Evolutionary conservation across 352 stramenopile genomes (phyloP).

Genomic region (Pythium scleroteichum): DNA sequence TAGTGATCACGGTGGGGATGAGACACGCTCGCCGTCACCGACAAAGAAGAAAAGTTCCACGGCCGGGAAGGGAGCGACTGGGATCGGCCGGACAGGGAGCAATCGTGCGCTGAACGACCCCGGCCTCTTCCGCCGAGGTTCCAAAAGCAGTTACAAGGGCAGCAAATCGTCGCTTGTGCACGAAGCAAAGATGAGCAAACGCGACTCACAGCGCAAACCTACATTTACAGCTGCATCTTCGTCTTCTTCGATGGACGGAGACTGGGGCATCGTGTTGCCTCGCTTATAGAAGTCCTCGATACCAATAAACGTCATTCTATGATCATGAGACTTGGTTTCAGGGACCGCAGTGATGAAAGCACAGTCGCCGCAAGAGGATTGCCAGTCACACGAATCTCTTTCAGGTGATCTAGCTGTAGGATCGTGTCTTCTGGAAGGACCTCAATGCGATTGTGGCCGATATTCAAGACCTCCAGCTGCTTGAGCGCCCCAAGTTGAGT

Average conservation of each 20-base stretch:
- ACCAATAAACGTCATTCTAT: conserved; percentile 11
- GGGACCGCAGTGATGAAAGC: conserved; percentile 24
- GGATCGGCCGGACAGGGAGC: conserved; percentile 36
- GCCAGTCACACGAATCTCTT: conserved; percentile 41
- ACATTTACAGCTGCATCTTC: conserved; percentile 26
- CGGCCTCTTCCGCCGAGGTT: conserved; percentile 38
- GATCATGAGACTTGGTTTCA: conserved; percentile 30
- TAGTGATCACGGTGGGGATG: conserved; percentile 32
- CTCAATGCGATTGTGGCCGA: conserved; percentile 55
- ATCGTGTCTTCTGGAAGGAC: conserved; percentile 45
- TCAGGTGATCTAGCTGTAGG: conserved; percentile 37
- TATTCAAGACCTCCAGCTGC: conserved; percentile 60
- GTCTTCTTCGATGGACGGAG: conserved; percentile 30
- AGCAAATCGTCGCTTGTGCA: conserved; percentile 25
- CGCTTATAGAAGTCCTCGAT: not conserved
- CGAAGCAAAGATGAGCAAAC: conserved; percentile 39
- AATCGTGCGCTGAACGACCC: conserved; percentile 41
- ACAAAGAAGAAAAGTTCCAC: conserved; percentile 56
- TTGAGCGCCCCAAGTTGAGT: conserved; percentile 42
- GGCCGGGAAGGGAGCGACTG: conserved; percentile 17
- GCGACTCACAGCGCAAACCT: conserved; percentile 48
- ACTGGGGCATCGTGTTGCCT: conserved; percentile 36
- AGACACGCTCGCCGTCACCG: conserved; percentile 48
- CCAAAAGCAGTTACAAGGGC: conserved; percentile 41
- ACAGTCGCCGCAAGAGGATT: conserved; percentile 47